Evolutionary conservation across 2,329 filamentous ascomycete genomes (phyloP), one percentile per base, ranked within the genome.

Genomic region (Trichoderma brevicompactum): DNA sequence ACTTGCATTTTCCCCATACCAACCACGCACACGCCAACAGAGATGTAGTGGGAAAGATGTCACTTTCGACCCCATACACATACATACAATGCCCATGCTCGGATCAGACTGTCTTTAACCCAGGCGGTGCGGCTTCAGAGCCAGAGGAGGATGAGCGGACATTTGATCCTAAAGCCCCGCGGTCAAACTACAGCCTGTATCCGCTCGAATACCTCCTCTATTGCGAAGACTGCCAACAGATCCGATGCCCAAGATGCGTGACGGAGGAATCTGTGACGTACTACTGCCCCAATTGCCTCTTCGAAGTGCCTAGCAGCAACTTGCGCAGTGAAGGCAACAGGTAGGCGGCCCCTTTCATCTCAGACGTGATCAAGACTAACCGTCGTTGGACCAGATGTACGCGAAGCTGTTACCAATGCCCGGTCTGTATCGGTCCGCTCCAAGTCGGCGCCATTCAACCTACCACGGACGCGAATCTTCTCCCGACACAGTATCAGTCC

Each of bases 171-270:
- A 88, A 91, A 71, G 89, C 89, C 67, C 87, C 91, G 15, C 89
- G 94, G 43, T 91, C 95, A 66, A 95, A 93, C 76, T 98, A 92
- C 82, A 94, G 92, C 70, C 83, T 99, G 38, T 97, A 94, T 74
- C 94, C 95, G 0, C 88, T 97, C 50, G 94, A 98, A 74, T 89
- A 97, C 75, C 86, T 99, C 32, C 85, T 98, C 46, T 99, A 96
- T 81, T 99, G 95, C 81, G 94, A 97, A 75, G 95, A 98, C 76
- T 99, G 95, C 77, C 92, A 96, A 75, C 91, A 97, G 78, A 96
- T 98, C 68, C 91, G 95, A 70, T 99, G 95, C 75, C 92, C 92
- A 6, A 85, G 93, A 79, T 99, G 95, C 74, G 91, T 96, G 62
- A 87, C 89, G 54, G 95, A 99, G 75, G 95, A 99, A 79, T 93